Base-by-base conservation (phyloP, 257 asterid genomes). In the Oldenlandia corymbosa region DNA sequence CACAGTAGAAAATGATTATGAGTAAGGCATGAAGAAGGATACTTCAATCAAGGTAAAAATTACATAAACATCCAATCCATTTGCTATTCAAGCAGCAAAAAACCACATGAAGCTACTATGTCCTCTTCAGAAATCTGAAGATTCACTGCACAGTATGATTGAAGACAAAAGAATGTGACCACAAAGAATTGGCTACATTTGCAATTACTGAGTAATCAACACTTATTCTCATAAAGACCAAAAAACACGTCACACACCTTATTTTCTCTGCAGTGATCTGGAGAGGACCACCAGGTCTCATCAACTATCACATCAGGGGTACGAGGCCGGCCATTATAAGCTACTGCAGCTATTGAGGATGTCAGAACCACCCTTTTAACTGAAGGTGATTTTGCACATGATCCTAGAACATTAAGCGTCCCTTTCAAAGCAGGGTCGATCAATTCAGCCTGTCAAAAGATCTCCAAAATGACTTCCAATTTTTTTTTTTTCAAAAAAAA, bases 381-480 rank as follows among this genome's bases (percentile, higher is more conserved):
- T 0, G 95, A 78, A 46, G 91, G 75, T 9, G 77, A 49, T 78
- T 81, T 89, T 8, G 88, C 91, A 72, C 93, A 84, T 52, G 96
- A 80, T 32, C 68, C 78, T 61, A 88, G 95, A 64, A 86, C 93
- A 65, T 89, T 89, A 68, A 84, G 85, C 17, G 96, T 89, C 64
- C 96, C 95, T 65, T 86, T 86, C 18, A 89, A 32, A 3, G 96
- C 95, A 64, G 96, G 96, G 60, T 86, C 94, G 63, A 89, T 86
- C 75, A 89, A 43, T 60, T 89, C 96, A 5, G 73, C 74, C 95
- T 89, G 74, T 65, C 34, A 76, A 67, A 67, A 41, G 16, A 64
- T 71, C 12, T 24, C 54, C 71, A 49, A 11, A 43, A 23, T 72
- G 20, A 46, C 45, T 53, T 3, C 21, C 2, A 52, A 4, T n/a